Base-by-base conservation (phyloP, 1,139 yeast genomes). In the Pichiaceae sp. region DNA sequence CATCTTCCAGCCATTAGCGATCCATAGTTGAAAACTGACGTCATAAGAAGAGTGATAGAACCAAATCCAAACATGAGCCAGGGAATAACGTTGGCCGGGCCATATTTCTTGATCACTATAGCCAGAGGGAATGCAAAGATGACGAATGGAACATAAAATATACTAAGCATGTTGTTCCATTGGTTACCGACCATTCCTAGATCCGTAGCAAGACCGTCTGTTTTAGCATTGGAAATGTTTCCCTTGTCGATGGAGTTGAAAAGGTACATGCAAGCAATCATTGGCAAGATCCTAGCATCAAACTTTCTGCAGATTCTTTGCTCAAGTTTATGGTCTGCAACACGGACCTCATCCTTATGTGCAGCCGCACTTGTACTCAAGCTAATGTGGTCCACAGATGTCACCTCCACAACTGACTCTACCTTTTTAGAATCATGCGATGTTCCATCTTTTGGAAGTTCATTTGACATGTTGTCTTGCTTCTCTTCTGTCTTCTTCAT, bases 211-310 rank as follows among this genome's bases (percentile, higher is more conserved):
- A 77, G 53, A 4, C 78, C 79, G 39, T 75, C 79, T 20, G 76
- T 63, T 44, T 77, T 63, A 1, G 83, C 83, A 48, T 72, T 68
- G 2, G 80, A 80, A 46, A 77, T 72, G 49, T 74, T 75, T 44
- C 73, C 72, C 46, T 81, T 60, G 54, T 78, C 85, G 42, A 78
- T 59, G 3, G 49, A 38, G 26, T 44, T 44, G 39, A 46, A 48
- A 17, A 48, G 33, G 26, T 48, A 48, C 50, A 47, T 47, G 26
- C 43, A 14, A 3, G 50, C 47, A 20, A 42, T 34, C 29, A 45
- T 26, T 5, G 52, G 52, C 11, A 48, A 35, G 43, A 64, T 62
- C 36, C 61, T 50, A 7, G 56, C 38, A 41, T 64, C 70, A 25
- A 64, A 48, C 42, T 64, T 64, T 29, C 62, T 47, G 24, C 59